A percentile compares a stretch with the other conserved stretches of the same genome.
Conservation (phyloP, 106 monocot species). For the Gastrodia elata region DNA sequence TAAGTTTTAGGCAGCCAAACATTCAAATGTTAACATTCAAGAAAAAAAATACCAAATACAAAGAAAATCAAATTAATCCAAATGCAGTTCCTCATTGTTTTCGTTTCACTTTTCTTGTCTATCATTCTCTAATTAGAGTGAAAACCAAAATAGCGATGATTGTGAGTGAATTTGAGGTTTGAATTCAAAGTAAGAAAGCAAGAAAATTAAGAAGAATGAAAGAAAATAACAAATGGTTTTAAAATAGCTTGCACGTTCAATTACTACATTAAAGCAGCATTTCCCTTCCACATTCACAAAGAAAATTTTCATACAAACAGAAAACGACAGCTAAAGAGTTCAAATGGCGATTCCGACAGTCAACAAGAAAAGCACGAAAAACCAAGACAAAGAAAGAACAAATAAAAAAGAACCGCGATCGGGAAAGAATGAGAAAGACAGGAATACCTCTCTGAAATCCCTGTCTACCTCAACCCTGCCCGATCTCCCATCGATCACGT, state of each 20-base stretch:
- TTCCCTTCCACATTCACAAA: neutral
- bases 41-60: neutral
- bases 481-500: neutral
- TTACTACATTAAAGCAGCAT: neutral
- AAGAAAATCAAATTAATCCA: neutral
- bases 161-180: neutral
- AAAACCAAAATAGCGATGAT: neutral
- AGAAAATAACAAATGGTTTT: neutral
- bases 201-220: neutral
- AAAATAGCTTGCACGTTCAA: neutral
- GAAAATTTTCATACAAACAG: neutral
- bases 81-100: no score
- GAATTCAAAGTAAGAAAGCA: neutral
- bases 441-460: conserved; percentile 26
- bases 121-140: no score
- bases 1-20: neutral
- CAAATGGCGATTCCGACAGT: neutral
- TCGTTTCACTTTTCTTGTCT: no score
- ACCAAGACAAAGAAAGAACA: neutral
- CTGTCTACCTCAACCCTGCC: conserved; percentile 15
- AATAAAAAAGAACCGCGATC: neutral
- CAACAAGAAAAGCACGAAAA: neutral
- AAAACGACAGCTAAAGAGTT: neutral
- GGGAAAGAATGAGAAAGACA: neutral
- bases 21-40: neutral